Conservation (phyloP, 768 basidiomycete genomes). For the Lactarius deliciosus region DNA sequence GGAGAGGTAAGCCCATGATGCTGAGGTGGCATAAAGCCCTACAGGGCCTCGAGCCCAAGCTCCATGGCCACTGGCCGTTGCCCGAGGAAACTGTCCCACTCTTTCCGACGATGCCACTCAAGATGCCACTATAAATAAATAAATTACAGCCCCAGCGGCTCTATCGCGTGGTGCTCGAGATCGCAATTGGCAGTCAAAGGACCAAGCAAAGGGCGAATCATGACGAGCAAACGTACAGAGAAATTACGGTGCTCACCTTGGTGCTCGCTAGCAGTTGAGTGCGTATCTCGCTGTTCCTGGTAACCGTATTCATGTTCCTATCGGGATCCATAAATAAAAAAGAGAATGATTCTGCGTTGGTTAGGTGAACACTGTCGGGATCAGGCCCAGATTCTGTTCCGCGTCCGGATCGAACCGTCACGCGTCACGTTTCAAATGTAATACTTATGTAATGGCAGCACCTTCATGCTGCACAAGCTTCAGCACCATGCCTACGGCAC, state of each 20-base stretch:
- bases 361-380: not conserved
- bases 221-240: not conserved
- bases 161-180: not conserved
- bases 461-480: too few species aligned
- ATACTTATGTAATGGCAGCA: too few species aligned
- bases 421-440: too few species aligned
- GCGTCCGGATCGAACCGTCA: not conserved
- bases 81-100: not conserved
- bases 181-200: not conserved
- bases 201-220: not conserved
- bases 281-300: not conserved
- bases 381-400: slow-evolving; percentile 1
- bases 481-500: too few species aligned
- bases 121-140: not conserved
- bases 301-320: not conserved
- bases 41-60: not conserved
- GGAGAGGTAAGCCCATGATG: too few species aligned
- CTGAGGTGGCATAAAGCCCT: too few species aligned
- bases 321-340: not conserved
- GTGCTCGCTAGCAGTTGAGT: not conserved
- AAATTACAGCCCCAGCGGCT: not conserved
- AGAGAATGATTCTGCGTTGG: not conserved
- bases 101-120: not conserved
- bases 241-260: not conserved
- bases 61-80: not conserved